These are phyloP conservation scores for Moelleriella libera DNA, from an alignment of 2,329 filamentous ascomycete genomes.

Conservation along the genomic window DNA sequence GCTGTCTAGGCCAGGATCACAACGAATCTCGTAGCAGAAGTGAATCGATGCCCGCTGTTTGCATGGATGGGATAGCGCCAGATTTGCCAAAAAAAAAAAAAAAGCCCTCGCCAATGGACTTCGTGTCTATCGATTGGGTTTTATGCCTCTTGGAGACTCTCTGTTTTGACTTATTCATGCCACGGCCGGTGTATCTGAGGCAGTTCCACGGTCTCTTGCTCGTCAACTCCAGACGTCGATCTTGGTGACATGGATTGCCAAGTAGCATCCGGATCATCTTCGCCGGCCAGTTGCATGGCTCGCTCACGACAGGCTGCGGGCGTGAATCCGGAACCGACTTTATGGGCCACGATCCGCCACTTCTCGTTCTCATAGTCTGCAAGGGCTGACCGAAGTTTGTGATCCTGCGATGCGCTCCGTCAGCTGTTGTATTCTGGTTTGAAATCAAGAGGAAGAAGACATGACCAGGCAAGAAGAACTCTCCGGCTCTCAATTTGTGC, in stretches of 20 bases:
- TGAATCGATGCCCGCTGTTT: no score
- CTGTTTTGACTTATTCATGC: constrained; percentile 2
- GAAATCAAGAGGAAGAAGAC: no score
- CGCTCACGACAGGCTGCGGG: constrained; percentile 77
- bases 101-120: no score
- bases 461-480: no score
- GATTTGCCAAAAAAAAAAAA: no score
- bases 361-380: constrained; percentile 83
- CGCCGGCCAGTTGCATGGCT: constrained; percentile 45
- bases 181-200: constrained; percentile 9
- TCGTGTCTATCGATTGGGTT: no score
- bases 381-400: constrained; percentile 62
- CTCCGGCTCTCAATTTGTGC: no score
- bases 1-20: no score
- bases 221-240: constrained; percentile 10
- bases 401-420: constrained; percentile 38
- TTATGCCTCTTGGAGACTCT: neutral
- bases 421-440: neutral
- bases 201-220: constrained; percentile 7
- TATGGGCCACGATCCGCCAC: constrained; percentile 83
- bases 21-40: no score
- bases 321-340: constrained; percentile 81
- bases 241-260: constrained; percentile 42
- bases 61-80: no score
- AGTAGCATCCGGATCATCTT: constrained; percentile 27